Evolutionary conservation across 768 basidiomycete species (phyloP), one percentile per base, ranked within the genome.

Genomic region (Chalciporus sphaerocephalus): DNA sequence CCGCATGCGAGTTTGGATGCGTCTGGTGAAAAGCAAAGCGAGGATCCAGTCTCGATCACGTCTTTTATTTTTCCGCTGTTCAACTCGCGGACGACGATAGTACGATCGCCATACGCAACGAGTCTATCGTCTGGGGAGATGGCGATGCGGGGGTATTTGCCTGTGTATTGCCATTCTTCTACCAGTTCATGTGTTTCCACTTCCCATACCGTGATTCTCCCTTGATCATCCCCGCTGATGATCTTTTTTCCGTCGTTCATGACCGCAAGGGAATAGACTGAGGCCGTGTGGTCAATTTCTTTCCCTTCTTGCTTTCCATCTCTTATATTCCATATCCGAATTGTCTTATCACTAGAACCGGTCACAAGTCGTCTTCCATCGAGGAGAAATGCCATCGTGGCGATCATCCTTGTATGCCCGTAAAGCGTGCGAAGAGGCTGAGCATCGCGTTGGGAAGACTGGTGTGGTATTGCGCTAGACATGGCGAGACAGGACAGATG

Each of bases 1-100:
- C 17, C 37, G 22, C 39, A 44, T 1, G 46, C 46, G 15, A 55
- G 42, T 32, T 45, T 51, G 17, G n/a, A 2, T 0, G 53, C 22
- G 1, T 37, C 11, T 0, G 42, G 42, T 8, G 52, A 47, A 42
- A 52, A 47, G 6, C n/a, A 2, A 16, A 21, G 22, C 6, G 23
- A 21, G 2, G 2, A 2, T 11, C 28, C 28, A 30, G 5, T 2
- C 28, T 30, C 13, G 6, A 30, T n/a, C 28, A 15, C 28, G 28
- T 15, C 5, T n/a, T 30, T 13, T 4, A 30, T 13, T n/a, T 6
- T 12, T 15, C 28, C 12, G 13, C 28, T 6, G 13, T 30, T 15
- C 28, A 30, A 3, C 28, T 30, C 28, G 2, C 28, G 28, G 6
- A 30, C n/a, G 28, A 30, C 13, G 13, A 30, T 30, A 2, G 28